phyloP scores from a whole-genome alignment of 2,329 filamentous ascomycete species.

The Trichophyton rubrum region DNA sequence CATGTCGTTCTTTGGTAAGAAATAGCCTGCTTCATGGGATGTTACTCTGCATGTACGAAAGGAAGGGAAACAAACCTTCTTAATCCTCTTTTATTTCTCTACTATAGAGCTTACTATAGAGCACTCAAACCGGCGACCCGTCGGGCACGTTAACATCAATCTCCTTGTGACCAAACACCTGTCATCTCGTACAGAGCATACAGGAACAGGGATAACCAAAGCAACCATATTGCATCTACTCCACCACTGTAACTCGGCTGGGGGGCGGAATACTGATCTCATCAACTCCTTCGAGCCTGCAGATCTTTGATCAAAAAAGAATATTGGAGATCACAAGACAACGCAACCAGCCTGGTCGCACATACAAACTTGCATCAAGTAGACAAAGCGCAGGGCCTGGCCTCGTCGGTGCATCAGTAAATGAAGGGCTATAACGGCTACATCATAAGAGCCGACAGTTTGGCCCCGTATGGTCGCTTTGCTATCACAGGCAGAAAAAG shows the following conservation, averaged over 20 bases:
- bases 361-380: neutral
- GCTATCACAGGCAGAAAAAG: neutral
- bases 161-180: neutral
- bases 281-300: neutral
- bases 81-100: neutral
- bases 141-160: neutral
- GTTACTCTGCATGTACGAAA: neutral
- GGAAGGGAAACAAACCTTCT: constrained; percentile 45
- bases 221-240: neutral
- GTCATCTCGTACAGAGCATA: neutral
- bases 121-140: neutral
- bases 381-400: neutral
- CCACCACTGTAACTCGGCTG: neutral
- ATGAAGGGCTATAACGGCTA: neutral
- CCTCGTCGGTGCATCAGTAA: neutral
- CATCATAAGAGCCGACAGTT: no score
- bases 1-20: constrained; percentile 86
- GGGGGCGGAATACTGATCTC: neutral
- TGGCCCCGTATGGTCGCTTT: neutral
- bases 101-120: neutral
- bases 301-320: neutral
- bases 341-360: neutral
- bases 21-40: constrained; percentile 43
- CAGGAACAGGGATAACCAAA: neutral
- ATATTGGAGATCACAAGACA: neutral